Percentiles rank a stretch among this genome's conserved stretches.
These are phyloP conservation scores for Colletotrichum horii DNA, from an alignment of 2,329 filamentous ascomycete genomes.

Conservation along the genomic window DNA sequence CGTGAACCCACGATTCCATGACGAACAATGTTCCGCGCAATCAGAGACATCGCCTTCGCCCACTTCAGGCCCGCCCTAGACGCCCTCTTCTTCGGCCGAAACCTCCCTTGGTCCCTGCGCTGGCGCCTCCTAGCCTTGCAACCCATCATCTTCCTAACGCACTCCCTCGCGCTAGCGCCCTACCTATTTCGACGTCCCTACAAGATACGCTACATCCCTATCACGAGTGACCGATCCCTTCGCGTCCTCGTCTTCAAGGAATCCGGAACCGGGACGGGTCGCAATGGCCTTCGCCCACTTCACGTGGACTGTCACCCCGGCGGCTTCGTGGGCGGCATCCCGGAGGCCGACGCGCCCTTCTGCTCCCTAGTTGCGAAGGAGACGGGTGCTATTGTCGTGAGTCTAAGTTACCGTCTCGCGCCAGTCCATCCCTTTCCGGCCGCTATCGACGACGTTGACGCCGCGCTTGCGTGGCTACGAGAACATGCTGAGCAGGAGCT, in stretches of 20 bases:
- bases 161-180: conserved; percentile 37
- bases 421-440: conserved; percentile 55
- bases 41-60: neutral
- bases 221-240: conserved; percentile 28
- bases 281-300: conserved; percentile 36
- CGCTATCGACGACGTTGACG: conserved; percentile 52
- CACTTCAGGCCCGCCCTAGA: conserved; percentile 34
- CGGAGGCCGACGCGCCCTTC: conserved; percentile 41
- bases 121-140: conserved; percentile 50
- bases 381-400: conserved; percentile 50
- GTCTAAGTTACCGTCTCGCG: conserved; percentile 56
- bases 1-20: neutral
- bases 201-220: conserved; percentile 35
- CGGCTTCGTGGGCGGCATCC: conserved; percentile 46
- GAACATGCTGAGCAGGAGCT: conserved; percentile 39
- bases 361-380: conserved; percentile 36
- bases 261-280: conserved; percentile 13
- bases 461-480: conserved; percentile 43
- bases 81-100: conserved; percentile 36
- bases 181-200: conserved; percentile 42
- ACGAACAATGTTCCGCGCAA: neutral
- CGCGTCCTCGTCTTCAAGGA: conserved; percentile 41
- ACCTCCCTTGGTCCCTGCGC: conserved; percentile 42
- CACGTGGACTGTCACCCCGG: conserved; percentile 51
- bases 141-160: conserved; percentile 41